Base-by-base conservation (phyloP, 169 alveolate species). In the Fabrea salina region DNA sequence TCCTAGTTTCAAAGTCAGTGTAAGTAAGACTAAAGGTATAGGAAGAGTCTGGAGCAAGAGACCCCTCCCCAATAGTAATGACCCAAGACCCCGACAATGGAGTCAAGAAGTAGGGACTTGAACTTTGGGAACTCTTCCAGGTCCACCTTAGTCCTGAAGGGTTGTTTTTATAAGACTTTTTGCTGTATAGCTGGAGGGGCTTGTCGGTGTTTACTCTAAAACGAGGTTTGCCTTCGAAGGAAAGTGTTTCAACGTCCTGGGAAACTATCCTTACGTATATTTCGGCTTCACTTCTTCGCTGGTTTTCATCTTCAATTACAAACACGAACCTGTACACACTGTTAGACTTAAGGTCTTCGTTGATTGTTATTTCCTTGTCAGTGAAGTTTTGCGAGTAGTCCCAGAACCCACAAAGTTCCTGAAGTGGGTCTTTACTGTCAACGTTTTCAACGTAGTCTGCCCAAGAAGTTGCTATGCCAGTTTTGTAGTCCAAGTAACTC, bases 121-220 rank as follows among this genome's bases (percentile, higher is more conserved):
- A 11, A 8, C 13, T 27, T 0, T 51, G 54, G 32, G 74, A 32
- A 16, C 37, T 33, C 3, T 16, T 27, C 25, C 49, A 61, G 11
- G 49, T n/a, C 74, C 74, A 61, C 39, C 39, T 61, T 16, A n/a
- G 32, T 16, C n/a, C 27, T 16, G 51, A 32, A 30, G 16, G 16
- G 2, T 35, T 37, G 25, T 16, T 32, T 16, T 8, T 61, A n/a
- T 30, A 13, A 33, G 41, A 25, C 4, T 27, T 37, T 27, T 16
- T 32, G 3, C n/a, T 51, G 1, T 16, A 22, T 7, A 61, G 74
- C 32, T 61, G 74, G 25, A 61, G 49, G 11, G 16, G 41, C 39
- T 37, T 61, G 25, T 61, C 74, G 11, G 74, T 61, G 25, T 61
- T 61, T 30, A 61, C 25, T 61, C 25, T 61, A 30, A 33, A 61